These are phyloP conservation scores for Thalassiosira mediterranea DNA, from an alignment of 352 stramenopile species.

Conservation along the genomic window DNA sequence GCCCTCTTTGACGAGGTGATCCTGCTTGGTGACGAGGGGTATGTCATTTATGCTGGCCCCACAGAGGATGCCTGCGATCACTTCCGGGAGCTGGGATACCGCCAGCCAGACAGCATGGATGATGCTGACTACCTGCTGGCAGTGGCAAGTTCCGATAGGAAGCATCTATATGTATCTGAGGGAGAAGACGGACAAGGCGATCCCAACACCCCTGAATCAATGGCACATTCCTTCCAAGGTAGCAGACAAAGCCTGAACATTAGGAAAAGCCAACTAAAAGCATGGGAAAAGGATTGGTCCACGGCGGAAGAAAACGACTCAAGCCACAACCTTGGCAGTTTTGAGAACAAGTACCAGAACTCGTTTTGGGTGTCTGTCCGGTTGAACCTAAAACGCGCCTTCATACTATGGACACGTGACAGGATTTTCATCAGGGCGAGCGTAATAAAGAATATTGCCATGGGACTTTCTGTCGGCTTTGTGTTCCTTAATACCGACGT, in stretches of 20 bases:
- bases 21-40: slow-evolving; percentile 87
- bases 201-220: too few relatives aligned
- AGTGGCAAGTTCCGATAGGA: slow-evolving; percentile 82
- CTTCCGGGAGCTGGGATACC: slow-evolving; percentile 71
- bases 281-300: slow-evolving; percentile 50
- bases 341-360: too few relatives aligned
- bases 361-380: background rate
- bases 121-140: slow-evolving; percentile 90
- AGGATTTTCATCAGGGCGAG: slow-evolving; percentile 73
- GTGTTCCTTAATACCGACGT: slow-evolving; percentile 78
- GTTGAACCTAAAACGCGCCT: too few relatives aligned
- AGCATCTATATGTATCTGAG: slow-evolving; percentile 91
- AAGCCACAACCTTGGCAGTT: too few relatives aligned
- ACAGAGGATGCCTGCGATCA: slow-evolving; percentile 72
- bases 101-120: slow-evolving; percentile 77
- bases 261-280: slow-evolving; percentile 63
- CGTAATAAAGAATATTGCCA: slow-evolving; percentile 79
- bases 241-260: slow-evolving; percentile 78
- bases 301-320: too few relatives aligned
- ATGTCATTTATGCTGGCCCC: slow-evolving; percentile 92
- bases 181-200: slow-evolving; percentile 57
- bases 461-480: slow-evolving; percentile 87
- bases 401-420: slow-evolving; percentile 83
- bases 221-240: slow-evolving; percentile 62
- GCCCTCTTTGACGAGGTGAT: slow-evolving; percentile 95